phyloP scores from a whole-genome alignment of 176 grass and related monocot species.

The Zoysia pacifica region DNA sequence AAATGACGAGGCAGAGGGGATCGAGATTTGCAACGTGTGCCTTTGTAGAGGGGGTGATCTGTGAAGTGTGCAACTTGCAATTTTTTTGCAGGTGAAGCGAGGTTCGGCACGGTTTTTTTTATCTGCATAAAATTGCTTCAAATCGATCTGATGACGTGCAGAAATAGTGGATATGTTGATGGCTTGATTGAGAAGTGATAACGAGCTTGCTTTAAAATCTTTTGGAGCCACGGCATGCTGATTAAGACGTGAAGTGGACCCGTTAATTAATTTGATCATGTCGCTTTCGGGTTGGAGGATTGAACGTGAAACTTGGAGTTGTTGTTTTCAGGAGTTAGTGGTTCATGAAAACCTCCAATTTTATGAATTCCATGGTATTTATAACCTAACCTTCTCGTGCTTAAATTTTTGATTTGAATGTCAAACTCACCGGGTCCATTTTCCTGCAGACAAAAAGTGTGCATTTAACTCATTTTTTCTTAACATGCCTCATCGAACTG shows the following conservation, averaged over 20 bases:
- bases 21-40: constrained; percentile 1
- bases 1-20: constrained; percentile 40
- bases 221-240: background rate
- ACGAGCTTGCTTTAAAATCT: background rate
- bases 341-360: background rate
- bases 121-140: background rate
- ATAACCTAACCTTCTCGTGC: no score
- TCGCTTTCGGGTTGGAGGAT: background rate
- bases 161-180: background rate
- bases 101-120: background rate
- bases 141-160: background rate
- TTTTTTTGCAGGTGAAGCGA: constrained; percentile 7
- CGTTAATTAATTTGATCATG: background rate
- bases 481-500: no score
- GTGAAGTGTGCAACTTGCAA: constrained; percentile 38
- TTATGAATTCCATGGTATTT: no score
- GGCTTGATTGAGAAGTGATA: background rate
- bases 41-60: constrained; percentile 38
- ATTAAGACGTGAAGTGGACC: background rate
- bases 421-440: no score
- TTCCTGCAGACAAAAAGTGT: no score
- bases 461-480: no score
- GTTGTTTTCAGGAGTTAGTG: no score
- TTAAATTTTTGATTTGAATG: no score
- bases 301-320: background rate